Evolutionary conservation across 805 yeast species (phyloP).

Genomic region (Myxozyma neglecta): DNA sequence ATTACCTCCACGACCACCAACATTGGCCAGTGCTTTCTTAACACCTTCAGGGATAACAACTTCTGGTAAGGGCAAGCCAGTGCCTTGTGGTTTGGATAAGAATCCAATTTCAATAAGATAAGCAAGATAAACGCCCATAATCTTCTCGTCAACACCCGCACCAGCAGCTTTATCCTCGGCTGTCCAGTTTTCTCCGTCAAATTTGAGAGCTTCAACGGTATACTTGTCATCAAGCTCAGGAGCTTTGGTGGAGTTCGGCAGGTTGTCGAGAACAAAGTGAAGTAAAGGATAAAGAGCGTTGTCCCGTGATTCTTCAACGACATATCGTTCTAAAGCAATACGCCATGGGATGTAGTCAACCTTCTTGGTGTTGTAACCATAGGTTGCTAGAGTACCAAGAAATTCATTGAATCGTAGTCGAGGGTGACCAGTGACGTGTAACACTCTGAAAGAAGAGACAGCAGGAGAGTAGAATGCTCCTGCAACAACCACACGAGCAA

Average conservation of each 20-base stretch:
- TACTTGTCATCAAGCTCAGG: constrained; percentile 91
- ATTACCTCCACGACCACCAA: constrained; percentile 44
- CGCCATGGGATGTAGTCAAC: constrained; percentile 81
- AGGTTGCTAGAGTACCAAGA: constrained; percentile 60
- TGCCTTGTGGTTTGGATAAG: constrained; percentile 59
- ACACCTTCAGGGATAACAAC: constrained; percentile 50
- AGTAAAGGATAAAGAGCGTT: constrained; percentile 89
- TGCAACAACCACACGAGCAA: constrained; percentile 86
- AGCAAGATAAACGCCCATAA: constrained; percentile 73
- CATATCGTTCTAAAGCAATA: constrained; percentile 68
- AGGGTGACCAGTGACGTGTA: constrained; percentile 98
- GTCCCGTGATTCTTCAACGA: constrained; percentile 61
- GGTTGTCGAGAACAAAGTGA: constrained; percentile 89
- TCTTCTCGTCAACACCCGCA: constrained; percentile 65
- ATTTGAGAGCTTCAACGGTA: constrained; percentile 65
- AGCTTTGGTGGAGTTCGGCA: constrained; percentile 88
- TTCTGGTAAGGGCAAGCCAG: constrained; percentile 53
- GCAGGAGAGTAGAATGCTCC: constrained; percentile 75
- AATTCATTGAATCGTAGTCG: constrained; percentile 78
- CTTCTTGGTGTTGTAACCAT: constrained; percentile 68
- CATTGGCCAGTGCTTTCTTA: constrained; percentile 38
- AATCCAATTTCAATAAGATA: constrained; percentile 80
- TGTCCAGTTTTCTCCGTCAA: constrained; percentile 57
- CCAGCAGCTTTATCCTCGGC: constrained; percentile 70
- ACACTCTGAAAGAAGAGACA: constrained; percentile 56